Evolutionary conservation across 495 filamentous ascomycete species (phyloP).

Genomic region (Penicillium roqueforti): DNA sequence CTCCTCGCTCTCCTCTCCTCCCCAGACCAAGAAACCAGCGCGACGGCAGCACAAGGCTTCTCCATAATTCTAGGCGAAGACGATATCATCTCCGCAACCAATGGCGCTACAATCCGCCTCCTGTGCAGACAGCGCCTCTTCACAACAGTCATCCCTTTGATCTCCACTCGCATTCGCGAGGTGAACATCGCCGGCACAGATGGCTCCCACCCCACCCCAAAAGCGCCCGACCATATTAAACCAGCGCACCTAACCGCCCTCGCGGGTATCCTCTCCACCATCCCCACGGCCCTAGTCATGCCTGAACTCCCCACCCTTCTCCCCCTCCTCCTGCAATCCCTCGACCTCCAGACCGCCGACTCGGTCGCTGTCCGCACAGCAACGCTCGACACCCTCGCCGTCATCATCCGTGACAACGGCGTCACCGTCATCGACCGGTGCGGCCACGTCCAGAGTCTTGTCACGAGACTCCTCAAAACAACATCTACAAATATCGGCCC

Average conservation of each 20-base stretch:
- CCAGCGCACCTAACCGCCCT: conserved; percentile 64
- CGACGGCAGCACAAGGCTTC: conserved; percentile 57
- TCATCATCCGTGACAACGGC: conserved; percentile 57
- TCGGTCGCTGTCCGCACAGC: conserved; percentile 54
- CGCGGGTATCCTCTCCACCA: conserved; percentile 58
- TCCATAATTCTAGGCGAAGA: conserved; percentile 57
- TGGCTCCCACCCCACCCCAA: background rate
- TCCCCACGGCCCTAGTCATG: conserved; percentile 56
- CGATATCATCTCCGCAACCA: conserved; percentile 59
- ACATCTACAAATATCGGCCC: conserved; percentile 18
- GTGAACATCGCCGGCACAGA: conserved; percentile 34
- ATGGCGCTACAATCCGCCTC: conserved; percentile 61
- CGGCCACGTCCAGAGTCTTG: conserved; percentile 57
- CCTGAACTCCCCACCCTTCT: conserved; percentile 56
- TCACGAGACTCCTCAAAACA: conserved; percentile 54
- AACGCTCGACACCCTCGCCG: conserved; percentile 57
- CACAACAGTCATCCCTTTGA: conserved; percentile 54
- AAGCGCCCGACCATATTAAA: conserved; percentile 39
- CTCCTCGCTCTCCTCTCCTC: conserved; percentile 56
- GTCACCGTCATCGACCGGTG: conserved; percentile 47
- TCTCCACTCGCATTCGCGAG: conserved; percentile 52
- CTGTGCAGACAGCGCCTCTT: conserved; percentile 65
- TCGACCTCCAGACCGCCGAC: conserved; percentile 55
- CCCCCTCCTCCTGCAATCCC: conserved; percentile 64
- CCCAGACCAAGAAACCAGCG: conserved; percentile 30